Evolutionary conservation across 2,329 filamentous ascomycete species (phyloP), one percentile per base, ranked within the genome.

Genomic region (Ophiostoma himal-ulmi): DNA sequence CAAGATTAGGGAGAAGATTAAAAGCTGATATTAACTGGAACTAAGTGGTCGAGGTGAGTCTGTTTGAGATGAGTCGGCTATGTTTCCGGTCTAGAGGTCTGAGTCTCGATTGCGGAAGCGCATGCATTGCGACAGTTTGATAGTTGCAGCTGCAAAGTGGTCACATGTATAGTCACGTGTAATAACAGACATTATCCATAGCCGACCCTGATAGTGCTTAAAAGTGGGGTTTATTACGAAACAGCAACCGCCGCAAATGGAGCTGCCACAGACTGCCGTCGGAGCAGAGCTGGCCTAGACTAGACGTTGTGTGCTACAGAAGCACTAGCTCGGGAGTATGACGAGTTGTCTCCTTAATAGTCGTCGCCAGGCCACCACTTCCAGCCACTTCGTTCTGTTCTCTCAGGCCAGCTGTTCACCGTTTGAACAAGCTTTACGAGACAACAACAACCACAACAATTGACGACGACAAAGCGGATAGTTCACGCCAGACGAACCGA

Each of bases 241-340:
- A 71, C 70, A 67, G 62, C 14, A 68, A 64, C 37, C 62, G 70
- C 70, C 68, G 70, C 70, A 71, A 67, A 44, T 69, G 67, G 62
- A 68, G 67, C 70, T 71, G 70, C 66, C 26, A 52, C 54, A 52
- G 66, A 52, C 65, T 65, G 20, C 34, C 14, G 13, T 37, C 30
- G 30, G 67, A 37, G 60, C 30, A 17, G 67, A 37, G 60, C 30
- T 37, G 60, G 57, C 57, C 57, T 36, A 34, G 57, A 36, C 57
- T 34, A 4, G 13, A 62, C 52, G 52, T 22, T 22, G 20, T 11
- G 41, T 52, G 41, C 26, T 48, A 68, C n/a, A 36, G 30, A 37
- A 37, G n/a, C 64, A 41, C 64, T 60, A 68, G 69, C 48, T 68
- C 36, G 37, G 36, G 30, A 20, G 48, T 64, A 64, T 64, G 60